A percentile compares a stretch with the other conserved stretches of the same genome.
phyloP scores from a whole-genome alignment of 2,329 filamentous ascomycete species.

The Aphanocladium album region DNA sequence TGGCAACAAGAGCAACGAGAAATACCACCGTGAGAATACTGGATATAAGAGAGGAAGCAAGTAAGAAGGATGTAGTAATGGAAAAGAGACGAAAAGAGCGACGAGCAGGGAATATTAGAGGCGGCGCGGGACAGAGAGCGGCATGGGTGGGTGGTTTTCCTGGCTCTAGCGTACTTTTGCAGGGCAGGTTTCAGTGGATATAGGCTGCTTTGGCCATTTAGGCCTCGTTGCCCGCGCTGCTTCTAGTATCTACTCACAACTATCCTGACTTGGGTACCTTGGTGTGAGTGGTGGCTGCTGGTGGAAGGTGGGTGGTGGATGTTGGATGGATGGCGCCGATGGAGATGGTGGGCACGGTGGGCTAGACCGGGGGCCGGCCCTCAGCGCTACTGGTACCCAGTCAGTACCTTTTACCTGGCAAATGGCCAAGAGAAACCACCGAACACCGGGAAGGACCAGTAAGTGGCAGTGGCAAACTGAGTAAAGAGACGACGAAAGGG shows the following conservation, averaged over 20 bases:
- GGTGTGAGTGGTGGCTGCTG: too few species aligned
- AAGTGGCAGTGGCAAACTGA: neutral
- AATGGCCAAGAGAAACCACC: neutral
- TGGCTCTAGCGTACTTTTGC: neutral
- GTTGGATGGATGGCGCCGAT: neutral
- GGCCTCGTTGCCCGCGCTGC: neutral
- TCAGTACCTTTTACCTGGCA: neutral
- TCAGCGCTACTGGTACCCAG: neutral
- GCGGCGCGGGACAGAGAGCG: neutral
- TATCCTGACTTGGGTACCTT: too few species aligned
- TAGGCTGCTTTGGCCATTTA: neutral
- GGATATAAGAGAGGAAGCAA: neutral
- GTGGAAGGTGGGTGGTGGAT: neutral
- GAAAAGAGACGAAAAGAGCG: neutral
- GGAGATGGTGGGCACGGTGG: neutral
- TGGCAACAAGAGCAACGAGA: neutral
- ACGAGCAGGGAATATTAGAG: neutral
- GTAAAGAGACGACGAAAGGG: neutral
- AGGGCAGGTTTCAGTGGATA: neutral
- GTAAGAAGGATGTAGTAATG: neutral
- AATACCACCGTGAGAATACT: neutral
- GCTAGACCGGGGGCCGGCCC: neutral
- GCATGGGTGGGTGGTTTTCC: neutral
- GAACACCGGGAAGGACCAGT: neutral
- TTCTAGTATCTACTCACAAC: too few species aligned